Base-by-base conservation (phyloP, 2,329 filamentous ascomycete species). In the Xylariales sp. region DNA sequence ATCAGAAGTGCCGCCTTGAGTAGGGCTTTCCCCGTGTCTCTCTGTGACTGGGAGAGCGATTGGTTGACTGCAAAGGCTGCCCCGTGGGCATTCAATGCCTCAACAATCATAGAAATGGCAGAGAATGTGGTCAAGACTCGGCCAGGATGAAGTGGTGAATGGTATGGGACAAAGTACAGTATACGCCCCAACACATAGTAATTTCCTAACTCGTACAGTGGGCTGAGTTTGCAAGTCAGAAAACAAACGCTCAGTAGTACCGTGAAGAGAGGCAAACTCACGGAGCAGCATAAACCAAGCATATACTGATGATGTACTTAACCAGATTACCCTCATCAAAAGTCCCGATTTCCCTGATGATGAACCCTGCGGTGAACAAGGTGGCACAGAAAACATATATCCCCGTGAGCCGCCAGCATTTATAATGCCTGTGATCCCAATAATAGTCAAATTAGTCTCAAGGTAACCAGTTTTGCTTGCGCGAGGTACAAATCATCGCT, bases 171-270 rank as follows among this genome's bases (percentile, higher is more conserved):
- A 53, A 79, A 80, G 54, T 72, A 74, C 6, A 81, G 60, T 13
- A 77, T 64, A 3, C 75, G 67, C 3, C 70, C 70, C 34, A 81
- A 67, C 31, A 78, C 64, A 45, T 78, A 69, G 52, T 80, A 80
- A 49, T 79, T 78, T 29, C 68, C 66, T 4, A 75, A 65, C 39
- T 76, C 73, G 35, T 78, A 71, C 7, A 79, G 58, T 2, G 76
- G 76, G 14, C 70, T 70, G 29, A 15, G 6, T 16, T 24, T 29
- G n/a, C n/a, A n/a, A n/a, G n/a, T n/a, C n/a, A n/a, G n/a, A n/a
- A n/a, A n/a, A n/a, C n/a, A n/a, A n/a, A n/a, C n/a, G n/a, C n/a
- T n/a, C n/a, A n/a, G n/a, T 21, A 8, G 50, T 52, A 45, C 32
- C 14, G 29, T 14, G n/a, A 48, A 61, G 32, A 64, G 20, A n/a